Evolutionary conservation across 305 asterid genomes (phyloP).

Genomic region (Solanum chacoense): DNA sequence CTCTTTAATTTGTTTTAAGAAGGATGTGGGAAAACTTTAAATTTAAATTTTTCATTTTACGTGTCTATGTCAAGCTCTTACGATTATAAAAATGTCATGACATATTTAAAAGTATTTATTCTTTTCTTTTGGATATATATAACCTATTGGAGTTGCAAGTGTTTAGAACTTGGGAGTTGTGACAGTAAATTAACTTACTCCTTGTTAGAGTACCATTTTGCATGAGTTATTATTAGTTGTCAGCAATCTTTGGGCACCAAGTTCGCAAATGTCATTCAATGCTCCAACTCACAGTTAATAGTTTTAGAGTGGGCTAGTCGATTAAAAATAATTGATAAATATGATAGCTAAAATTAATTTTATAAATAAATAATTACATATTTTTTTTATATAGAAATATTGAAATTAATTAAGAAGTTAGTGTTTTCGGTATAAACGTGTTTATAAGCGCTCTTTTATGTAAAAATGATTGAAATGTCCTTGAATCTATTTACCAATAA

Average conservation of each 20-base stretch:
- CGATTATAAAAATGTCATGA: neutral
- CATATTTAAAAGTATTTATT: neutral
- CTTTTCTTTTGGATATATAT: neutral
- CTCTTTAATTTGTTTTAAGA: neutral
- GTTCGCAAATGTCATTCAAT: neutral
- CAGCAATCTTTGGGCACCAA: neutral
- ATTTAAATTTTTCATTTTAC: neutral
- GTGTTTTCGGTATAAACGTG: neutral
- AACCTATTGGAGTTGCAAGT: neutral
- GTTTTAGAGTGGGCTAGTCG: accelerated
- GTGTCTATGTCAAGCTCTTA: neutral
- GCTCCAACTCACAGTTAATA: neutral
- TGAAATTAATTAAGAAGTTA: neutral
- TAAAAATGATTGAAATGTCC: neutral
- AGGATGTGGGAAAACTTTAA: neutral
- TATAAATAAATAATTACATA: neutral
- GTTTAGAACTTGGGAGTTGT: neutral
- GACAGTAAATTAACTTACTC: neutral
- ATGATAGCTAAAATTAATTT: neutral
- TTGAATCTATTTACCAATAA: neutral
- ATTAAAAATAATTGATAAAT: neutral
- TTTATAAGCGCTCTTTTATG: neutral
- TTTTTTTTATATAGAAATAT: neutral
- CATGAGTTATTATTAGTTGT: neutral
- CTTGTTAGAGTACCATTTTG: neutral